Evolutionary conservation across 2,329 filamentous ascomycete genomes (phyloP).

Genomic region (Venturia nashicola): DNA sequence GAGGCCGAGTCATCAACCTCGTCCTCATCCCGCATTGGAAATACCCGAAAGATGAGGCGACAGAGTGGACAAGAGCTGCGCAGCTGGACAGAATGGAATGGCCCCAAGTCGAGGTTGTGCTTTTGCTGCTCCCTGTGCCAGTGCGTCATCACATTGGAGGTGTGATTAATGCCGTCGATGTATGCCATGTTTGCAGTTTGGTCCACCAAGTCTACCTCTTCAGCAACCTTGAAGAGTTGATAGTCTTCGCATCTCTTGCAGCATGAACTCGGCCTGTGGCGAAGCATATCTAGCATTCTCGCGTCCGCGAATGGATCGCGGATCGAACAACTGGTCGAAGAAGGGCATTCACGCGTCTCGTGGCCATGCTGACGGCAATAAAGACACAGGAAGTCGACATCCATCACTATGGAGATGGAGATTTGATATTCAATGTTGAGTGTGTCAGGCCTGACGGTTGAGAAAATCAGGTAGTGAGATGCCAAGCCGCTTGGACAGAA

Average conservation of each 20-base stretch:
- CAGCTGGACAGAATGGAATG: neutral
- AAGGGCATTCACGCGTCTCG: neutral
- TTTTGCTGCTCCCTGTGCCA: neutral
- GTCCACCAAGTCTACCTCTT: neutral
- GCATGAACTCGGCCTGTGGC: neutral
- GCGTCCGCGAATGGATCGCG: neutral
- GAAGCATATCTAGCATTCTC: neutral
- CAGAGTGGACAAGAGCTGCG: neutral
- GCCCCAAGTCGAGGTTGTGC: conserved; percentile 4
- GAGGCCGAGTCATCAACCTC: neutral
- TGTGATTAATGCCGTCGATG: neutral
- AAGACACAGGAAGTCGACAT: neutral
- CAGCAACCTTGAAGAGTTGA: neutral
- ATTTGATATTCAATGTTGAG: neutral
- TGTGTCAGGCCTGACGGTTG: neutral
- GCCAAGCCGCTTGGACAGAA: neutral
- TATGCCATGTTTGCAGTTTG: neutral
- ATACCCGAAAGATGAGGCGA: conserved; percentile 2
- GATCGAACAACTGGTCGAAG: neutral
- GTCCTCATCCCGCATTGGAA: neutral
- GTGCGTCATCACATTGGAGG: neutral
- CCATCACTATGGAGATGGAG: neutral
- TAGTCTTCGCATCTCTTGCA: conserved; percentile 1
- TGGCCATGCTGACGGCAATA: neutral
- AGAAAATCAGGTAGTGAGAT: neutral